phyloP scores from a whole-genome alignment of 2,329 filamentous ascomycete genomes.

The Scorias spongiosa region DNA sequence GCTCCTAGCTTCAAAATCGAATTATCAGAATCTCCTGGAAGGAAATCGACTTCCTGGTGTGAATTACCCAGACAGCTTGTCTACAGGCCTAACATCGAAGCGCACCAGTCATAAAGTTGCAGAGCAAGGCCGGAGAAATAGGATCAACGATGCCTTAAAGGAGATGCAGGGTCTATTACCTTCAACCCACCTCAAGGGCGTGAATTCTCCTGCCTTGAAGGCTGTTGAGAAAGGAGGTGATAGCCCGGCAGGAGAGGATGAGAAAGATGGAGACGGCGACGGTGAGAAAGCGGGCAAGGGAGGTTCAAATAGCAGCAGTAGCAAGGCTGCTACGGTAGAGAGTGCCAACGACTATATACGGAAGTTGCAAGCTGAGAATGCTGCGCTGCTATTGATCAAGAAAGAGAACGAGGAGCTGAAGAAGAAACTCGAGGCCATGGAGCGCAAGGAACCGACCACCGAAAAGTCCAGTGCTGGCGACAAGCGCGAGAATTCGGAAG shows the following conservation, averaged over 20 bases:
- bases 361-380: constrained; percentile 53
- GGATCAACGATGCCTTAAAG: constrained; percentile 85
- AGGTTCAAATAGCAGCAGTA: constrained; percentile 45
- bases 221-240: constrained; percentile 22
- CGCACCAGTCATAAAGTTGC: constrained; percentile 96
- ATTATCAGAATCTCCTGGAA: constrained; percentile 94
- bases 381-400: constrained; percentile 8
- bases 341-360: constrained; percentile 93
- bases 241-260: constrained; percentile 25
- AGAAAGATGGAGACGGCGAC: constrained; percentile 20
- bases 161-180: constrained; percentile 85
- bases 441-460: no score
- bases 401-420: constrained; percentile 18
- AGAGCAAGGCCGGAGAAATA: constrained; percentile 85
- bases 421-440: constrained; percentile 7
- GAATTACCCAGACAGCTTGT: constrained; percentile 59
- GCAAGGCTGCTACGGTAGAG: constrained; percentile 96
- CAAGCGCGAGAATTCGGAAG: no score
- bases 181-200: constrained; percentile 24
- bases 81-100: constrained; percentile 88
- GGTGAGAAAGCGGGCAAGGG: constrained; percentile 20
- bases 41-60: constrained; percentile 83
- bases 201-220: constrained; percentile 12
- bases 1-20: constrained; percentile 83
- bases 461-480: no score